Percentiles rank a stretch among this genome's conserved stretches.
phyloP scores from a whole-genome alignment of 495 filamentous ascomycete genomes.

The Xylaria intraflava region DNA sequence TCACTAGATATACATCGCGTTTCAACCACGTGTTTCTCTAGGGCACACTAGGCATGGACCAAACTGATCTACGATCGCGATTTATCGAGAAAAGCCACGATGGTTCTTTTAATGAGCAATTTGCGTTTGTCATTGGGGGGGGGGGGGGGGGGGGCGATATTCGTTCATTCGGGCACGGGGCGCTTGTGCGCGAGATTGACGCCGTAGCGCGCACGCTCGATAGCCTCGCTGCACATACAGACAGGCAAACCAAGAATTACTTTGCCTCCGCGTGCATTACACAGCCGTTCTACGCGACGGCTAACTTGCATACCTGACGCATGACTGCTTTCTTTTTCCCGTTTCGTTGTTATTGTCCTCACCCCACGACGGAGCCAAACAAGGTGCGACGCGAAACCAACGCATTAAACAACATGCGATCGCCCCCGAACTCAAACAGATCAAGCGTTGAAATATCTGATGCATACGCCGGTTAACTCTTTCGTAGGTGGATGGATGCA shows the following conservation, averaged over 20 bases:
- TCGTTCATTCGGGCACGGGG: background rate
- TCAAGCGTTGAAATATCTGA: background rate
- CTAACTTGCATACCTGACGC: too few relatives aligned
- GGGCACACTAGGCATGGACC: too few relatives aligned
- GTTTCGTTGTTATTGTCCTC: background rate
- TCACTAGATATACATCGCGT: background rate
- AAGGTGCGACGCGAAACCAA: background rate
- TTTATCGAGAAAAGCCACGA: background rate
- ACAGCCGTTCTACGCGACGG: too few relatives aligned
- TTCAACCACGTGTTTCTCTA: background rate
- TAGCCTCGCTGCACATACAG: too few relatives aligned
- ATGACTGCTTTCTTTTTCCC: background rate
- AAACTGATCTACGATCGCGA: too few relatives aligned
- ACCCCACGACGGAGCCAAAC: background rate
- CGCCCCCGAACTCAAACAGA: background rate
- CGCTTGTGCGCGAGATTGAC: background rate
- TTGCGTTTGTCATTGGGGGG: background rate
- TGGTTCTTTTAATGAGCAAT: background rate
- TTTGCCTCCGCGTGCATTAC: too few relatives aligned
- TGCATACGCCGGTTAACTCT: too few relatives aligned
- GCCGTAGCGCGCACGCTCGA: background rate
- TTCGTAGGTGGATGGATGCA: too few relatives aligned
- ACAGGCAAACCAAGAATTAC: too few relatives aligned
- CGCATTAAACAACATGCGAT: background rate
- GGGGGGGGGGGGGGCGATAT: background rate